A percentile compares a stretch with the other conserved stretches of the same genome.
Evolutionary conservation across 1,139 yeast species (phyloP).

Genomic region (Debaryomyces udenii): DNA sequence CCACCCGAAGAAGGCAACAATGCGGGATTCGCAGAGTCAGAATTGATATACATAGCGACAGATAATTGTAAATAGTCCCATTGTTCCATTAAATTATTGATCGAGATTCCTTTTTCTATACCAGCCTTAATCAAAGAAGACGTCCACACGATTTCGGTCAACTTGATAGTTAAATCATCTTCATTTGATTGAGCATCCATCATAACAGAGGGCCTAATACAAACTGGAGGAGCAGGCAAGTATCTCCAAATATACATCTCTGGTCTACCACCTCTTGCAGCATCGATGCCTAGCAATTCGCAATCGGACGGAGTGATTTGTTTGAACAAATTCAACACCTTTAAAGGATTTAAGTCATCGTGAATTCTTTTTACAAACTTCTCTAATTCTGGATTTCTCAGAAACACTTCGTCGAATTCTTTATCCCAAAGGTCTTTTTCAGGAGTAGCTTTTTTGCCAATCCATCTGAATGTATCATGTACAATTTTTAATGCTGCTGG

Average conservation of each 20-base stretch:
- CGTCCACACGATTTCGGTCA: conserved; percentile 97
- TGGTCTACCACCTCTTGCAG: conserved; percentile 88
- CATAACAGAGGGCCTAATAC: conserved; percentile 95
- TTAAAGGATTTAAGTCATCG: conserved; percentile 93
- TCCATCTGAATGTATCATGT: conserved; percentile 95
- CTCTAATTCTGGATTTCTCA: conserved; percentile 83
- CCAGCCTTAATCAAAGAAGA: conserved; percentile 92
- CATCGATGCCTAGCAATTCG: conserved; percentile 88
- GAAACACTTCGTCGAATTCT: conserved; percentile 74
- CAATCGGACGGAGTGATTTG: conserved; percentile 86
- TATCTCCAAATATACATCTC: conserved; percentile 97
- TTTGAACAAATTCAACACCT: conserved; percentile 83
- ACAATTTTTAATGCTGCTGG: conserved; percentile 93
- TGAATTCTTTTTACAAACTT: conserved; percentile 83
- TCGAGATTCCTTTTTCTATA: conserved; percentile 89
- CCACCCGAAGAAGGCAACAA: conserved; percentile 65
- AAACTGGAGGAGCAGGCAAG: conserved; percentile 98
- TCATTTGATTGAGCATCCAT: conserved; percentile 96
- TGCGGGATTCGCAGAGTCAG: conserved; percentile 90
- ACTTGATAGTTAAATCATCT: conserved; percentile 94
- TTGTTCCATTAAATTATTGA: conserved; percentile 93
- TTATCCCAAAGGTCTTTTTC: conserved; percentile 87
- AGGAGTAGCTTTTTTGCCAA: conserved; percentile 84
- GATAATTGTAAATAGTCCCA: conserved; percentile 97
- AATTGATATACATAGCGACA: conserved; percentile 95